Conservation (phyloP, 2,329 filamentous ascomycete species). For the Microcyclosporella mali region DNA sequence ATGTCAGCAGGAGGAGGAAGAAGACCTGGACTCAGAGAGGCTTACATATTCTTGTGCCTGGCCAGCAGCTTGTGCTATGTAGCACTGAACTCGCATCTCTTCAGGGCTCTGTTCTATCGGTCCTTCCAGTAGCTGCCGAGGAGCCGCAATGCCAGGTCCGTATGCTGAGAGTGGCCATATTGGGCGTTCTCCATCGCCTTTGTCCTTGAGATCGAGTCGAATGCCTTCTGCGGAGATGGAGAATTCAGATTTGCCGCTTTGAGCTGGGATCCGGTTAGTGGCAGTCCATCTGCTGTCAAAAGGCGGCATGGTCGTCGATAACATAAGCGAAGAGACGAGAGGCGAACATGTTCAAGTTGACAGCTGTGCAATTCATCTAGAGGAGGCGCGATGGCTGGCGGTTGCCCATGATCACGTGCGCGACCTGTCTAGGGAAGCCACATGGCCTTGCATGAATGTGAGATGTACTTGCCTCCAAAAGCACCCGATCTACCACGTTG, state of each 20-base stretch:
- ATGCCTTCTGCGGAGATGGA: conserved; percentile 56
- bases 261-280: not conserved
- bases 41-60: conserved; percentile 49
- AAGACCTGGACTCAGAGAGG: not conserved
- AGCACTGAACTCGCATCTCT: conserved; percentile 70
- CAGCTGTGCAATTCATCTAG: too few species aligned
- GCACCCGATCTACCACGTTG: conserved; percentile 19
- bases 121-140: conserved; percentile 78
- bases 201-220: conserved; percentile 28
- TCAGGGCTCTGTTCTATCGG: conserved; percentile 81
- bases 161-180: conserved; percentile 85
- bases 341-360: too few species aligned
- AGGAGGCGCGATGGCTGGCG: too few species aligned
- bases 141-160: conserved; percentile 68
- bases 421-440: too few species aligned
- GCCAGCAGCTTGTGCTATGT: conserved; percentile 57
- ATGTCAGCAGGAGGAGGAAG: not conserved
- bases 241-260: conserved; percentile 28
- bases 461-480: conserved; percentile 19
- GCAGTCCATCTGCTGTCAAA: conserved; percentile 12
- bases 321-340: too few species aligned
- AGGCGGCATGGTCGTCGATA: not conserved
- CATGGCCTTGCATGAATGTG: too few species aligned
- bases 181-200: conserved; percentile 67
- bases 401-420: too few species aligned